Evolutionary conservation across 495 filamentous ascomycete species (phyloP).

Genomic region (Aspergillus cavernicola): DNA sequence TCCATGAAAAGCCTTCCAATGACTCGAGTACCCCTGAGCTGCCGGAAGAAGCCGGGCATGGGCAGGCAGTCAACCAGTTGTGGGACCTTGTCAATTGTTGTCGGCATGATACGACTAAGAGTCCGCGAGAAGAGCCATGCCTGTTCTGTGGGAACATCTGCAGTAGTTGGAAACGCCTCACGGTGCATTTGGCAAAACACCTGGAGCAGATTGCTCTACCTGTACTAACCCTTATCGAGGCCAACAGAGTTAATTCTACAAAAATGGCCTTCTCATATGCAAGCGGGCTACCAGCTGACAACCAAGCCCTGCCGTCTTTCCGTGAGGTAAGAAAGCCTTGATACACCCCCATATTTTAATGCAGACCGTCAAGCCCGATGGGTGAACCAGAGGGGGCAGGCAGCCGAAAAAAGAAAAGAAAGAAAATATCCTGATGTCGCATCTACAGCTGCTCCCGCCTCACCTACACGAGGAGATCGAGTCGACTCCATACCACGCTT

Average conservation of each 20-base stretch:
- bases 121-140: slow-evolving; percentile 73
- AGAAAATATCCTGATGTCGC: not conserved
- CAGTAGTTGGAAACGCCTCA: slow-evolving; percentile 87
- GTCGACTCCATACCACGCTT: not conserved
- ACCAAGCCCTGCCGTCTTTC: not conserved
- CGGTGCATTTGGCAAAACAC: slow-evolving; percentile 87
- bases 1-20: slow-evolving; percentile 12
- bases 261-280: not conserved
- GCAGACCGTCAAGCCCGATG: not conserved
- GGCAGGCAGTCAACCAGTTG: slow-evolving; percentile 54
- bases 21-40: slow-evolving; percentile 48
- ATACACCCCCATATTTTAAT: not conserved
- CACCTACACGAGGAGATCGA: not conserved
- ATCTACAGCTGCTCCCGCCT: not conserved
- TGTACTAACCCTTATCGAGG: slow-evolving; percentile 65
- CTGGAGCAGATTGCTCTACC: slow-evolving; percentile 92
- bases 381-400: not conserved
- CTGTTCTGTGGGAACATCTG: slow-evolving; percentile 82
- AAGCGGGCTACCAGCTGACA: not conserved
- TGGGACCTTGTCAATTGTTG: slow-evolving; percentile 78
- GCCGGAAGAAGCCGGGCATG: slow-evolving; percentile 42
- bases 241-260: not conserved
- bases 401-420: not conserved
- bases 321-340: not conserved
- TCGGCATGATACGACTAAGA: slow-evolving; percentile 60